Evolutionary conservation across 257 asterid species (phyloP), one percentile per base, ranked within the genome.

Genomic region (Fraxinus pennsylvanica): DNA sequence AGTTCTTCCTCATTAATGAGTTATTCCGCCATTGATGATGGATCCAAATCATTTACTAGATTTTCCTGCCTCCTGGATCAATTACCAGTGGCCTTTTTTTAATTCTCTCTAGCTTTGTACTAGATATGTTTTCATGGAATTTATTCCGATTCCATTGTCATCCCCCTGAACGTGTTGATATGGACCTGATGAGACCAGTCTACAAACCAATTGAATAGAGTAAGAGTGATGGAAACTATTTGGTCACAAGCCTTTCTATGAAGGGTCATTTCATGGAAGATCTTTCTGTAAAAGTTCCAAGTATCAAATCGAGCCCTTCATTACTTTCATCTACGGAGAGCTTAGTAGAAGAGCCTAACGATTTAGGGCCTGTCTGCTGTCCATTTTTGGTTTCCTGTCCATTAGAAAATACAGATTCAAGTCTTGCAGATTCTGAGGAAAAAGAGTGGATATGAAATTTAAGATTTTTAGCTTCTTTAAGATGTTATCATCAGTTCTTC

Each of bases 181-280:
- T 25, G 27, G 27, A 0, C 27, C 27, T 25, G 27, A 25, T 25
- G 27, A 25, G 27, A 25, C 27, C 27, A 25, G 27, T 25, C 27
- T 25, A 25, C 27, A 25, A 25, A 35, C 92, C 98, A 0, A 88
- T 94, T 79, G 88, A 88, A 65, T 87, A 88, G 76, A 89, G 79
- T 45, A 87, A 86, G 38, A 81, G 76, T 57, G 95, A 83, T 74
- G 89, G 87, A 17, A 88, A 87, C 79, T 84, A 87, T 79, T 80
- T 90, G 84, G 81, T 86, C 32, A 87, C 83, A 81, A 87, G 83
- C 85, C 52, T 86, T 65, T 84, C 94, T 14, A 82, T 84, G 72
- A 93, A 87, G 81, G 98, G 90, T 54, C 90, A 89, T 73, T 86
- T 80, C 70, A 75, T 87, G 30, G 89, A 88, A 69, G 96, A 87